Percentiles rank a stretch among this genome's conserved stretches.
Evolutionary conservation across 768 basidiomycete genomes (phyloP).

Genomic region (Pisolithus orientalis): DNA sequence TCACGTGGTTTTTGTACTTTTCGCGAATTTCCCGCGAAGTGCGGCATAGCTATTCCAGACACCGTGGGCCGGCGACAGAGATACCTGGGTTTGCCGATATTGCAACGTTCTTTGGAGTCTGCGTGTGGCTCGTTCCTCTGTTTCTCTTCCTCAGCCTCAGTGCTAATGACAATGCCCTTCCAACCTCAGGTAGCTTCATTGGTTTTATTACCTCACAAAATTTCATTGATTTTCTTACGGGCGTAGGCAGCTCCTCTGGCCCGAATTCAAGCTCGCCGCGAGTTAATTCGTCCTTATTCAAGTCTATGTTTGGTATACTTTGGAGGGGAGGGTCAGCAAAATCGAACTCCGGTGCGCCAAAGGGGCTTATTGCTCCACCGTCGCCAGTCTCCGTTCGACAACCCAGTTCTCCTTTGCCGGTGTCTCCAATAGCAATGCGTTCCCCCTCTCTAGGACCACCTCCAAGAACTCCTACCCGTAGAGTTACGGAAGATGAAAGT

Average conservation of each 20-base stretch:
- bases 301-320: constrained; percentile 49
- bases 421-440: constrained; percentile 22
- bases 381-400: constrained; percentile 30
- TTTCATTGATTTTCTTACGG: not conserved
- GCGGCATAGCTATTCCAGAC: constrained; percentile 41
- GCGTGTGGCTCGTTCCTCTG: constrained; percentile 85
- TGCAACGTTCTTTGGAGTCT: constrained; percentile 77
- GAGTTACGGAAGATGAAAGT: constrained; percentile 22
- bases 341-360: constrained; percentile 42
- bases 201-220: not conserved
- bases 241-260: constrained; percentile 16
- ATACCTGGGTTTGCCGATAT: constrained; percentile 62
- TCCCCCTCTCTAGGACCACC: constrained; percentile 20
- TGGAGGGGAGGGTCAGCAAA: constrained; percentile 36
- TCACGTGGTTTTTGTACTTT: constrained; percentile 96
- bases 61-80: constrained; percentile 31
- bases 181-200: constrained; percentile 47
- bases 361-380: constrained; percentile 68
- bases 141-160: constrained; percentile 94
- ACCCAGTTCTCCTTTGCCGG: constrained; percentile 16
- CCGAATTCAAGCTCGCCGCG: constrained; percentile 26
- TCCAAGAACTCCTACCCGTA: constrained; percentile 25
- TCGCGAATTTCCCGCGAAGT: constrained; percentile 63
- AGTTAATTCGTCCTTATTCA: constrained; percentile 61
- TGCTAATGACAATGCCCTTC: constrained; percentile 95